Conservation (phyloP, 306 rosid genomes). For the Leucaena leucocephala region DNA sequence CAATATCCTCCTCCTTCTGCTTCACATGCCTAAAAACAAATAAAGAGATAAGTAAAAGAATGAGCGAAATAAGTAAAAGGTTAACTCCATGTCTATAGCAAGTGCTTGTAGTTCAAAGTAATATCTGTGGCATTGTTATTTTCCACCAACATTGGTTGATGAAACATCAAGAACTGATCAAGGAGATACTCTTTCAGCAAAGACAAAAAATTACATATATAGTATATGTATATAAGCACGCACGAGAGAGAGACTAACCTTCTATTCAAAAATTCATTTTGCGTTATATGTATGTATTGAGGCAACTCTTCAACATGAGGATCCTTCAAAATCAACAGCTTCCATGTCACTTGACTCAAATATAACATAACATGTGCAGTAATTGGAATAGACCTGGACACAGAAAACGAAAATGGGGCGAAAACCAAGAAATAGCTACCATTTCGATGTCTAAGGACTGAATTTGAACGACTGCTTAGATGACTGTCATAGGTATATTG, state of each 20-base stretch:
- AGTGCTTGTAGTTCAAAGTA: neutral
- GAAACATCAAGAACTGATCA: conserved; percentile 15
- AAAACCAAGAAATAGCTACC: conserved; percentile 37
- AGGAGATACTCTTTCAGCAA: neutral
- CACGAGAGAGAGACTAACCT: conserved; percentile 50
- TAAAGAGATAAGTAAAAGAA: conserved; percentile 19
- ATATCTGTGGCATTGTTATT: neutral
- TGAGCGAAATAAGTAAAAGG: neutral
- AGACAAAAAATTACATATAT: neutral
- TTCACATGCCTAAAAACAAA: conserved; percentile 63
- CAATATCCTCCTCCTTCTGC: conserved; percentile 91
- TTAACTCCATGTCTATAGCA: too few relatives aligned
- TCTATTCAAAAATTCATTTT: conserved; percentile 73
- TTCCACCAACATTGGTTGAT: neutral
- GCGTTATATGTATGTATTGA: conserved; percentile 57
- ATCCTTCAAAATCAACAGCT: conserved; percentile 55
- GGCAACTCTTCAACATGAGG: conserved; percentile 56
- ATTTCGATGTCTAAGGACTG: conserved; percentile 11
- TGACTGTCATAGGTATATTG: conserved; percentile 9
- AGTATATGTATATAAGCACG: neutral
- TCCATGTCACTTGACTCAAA: conserved; percentile 29
- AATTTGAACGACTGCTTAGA: conserved; percentile 11
- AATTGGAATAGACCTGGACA: conserved; percentile 1
- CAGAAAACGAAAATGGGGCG: neutral
- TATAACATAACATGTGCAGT: conserved; percentile 11